Evolutionary conservation across 176 grass and related monocot genomes (phyloP), one percentile per base, ranked within the genome.

Genomic region (Bromus sterilis): DNA sequence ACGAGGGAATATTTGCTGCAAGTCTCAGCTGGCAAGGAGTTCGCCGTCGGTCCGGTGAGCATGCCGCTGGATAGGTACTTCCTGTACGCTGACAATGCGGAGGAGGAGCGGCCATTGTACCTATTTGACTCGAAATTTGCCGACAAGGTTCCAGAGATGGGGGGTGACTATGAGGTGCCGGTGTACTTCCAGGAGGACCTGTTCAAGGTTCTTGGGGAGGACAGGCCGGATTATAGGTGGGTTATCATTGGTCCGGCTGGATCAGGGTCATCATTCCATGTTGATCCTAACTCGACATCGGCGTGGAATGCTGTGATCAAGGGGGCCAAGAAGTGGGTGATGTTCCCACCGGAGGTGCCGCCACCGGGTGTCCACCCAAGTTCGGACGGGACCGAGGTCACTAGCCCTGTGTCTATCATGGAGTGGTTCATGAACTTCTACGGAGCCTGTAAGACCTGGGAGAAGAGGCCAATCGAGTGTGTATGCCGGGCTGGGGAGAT

Each of bases 351-450:
- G 0, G 92, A 99, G 56, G 80, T 91, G 7, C 91, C 95, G 28
- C 96, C 96, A 0, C 93, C 91, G 2, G 93, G 96, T 1, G 93
- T 99, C 11, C 91, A 95, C 72, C 88, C 93, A 2, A 95, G 96
- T 7, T 66, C 82, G 0, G 91, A 99, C 40, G 96, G 96, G 5
- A 90, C 96, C 60, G 91, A 99, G 76, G 93, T 99, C 64, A 94
- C 96, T 12, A 91, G 91, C 36, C 91, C 96, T n/a, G 93, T 95
- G 14, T 93, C 92, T 56, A 93, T 95, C 76, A 99, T 99, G 91
- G 96, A 99, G 57, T 99, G 96, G 93, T 99, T 99, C 80, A 99
- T 99, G 96, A 95, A 99, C 80, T 99, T 99, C 75, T 95, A 95
- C 39, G 85, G 60, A 7, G 82, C 86, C 9, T 99, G 96, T 72